phyloP scores from a whole-genome alignment of 2,329 filamentous ascomycete species.

The Pseudogymnoascus sp. region DNA sequence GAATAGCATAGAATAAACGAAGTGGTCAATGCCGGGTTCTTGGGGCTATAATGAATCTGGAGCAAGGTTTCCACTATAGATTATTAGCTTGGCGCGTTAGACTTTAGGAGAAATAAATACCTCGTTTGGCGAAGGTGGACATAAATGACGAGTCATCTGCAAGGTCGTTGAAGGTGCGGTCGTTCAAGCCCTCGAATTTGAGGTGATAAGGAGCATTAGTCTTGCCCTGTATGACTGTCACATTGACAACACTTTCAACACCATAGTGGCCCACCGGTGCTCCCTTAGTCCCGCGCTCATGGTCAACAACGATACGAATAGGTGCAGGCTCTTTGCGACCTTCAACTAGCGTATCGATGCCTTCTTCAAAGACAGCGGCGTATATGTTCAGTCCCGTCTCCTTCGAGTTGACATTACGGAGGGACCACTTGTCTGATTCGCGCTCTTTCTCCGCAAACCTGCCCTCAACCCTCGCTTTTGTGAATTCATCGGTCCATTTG shows the following conservation, averaged over 20 bases:
- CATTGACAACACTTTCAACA: slow-evolving; percentile 62
- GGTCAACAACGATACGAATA: slow-evolving; percentile 66
- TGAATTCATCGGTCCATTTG: slow-evolving; percentile 75
- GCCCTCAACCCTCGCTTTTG: slow-evolving; percentile 77
- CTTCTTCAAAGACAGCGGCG: slow-evolving; percentile 66
- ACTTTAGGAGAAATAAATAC: slow-evolving; percentile 38
- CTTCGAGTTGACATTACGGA: slow-evolving; percentile 59
- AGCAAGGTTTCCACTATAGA: slow-evolving; percentile 61
- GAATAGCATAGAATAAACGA: slow-evolving; percentile 70
- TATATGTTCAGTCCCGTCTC: slow-evolving; percentile 53
- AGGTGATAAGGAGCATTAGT: slow-evolving; percentile 46
- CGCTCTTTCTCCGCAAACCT: slow-evolving; percentile 78
- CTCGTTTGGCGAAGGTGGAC: slow-evolving; percentile 63
- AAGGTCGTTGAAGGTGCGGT: slow-evolving; percentile 65
- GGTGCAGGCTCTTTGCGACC: slow-evolving; percentile 60
- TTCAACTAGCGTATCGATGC: slow-evolving; percentile 51
- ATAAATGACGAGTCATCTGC: slow-evolving; percentile 66
- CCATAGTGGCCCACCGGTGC: slow-evolving; percentile 60
- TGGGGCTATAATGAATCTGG: slow-evolving; percentile 59
- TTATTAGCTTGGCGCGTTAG: slow-evolving; percentile 28
- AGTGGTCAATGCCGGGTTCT: slow-evolving; percentile 55
- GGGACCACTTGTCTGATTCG: slow-evolving; percentile 71
- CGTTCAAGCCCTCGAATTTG: slow-evolving; percentile 58
- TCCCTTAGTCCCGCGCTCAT: slow-evolving; percentile 57
- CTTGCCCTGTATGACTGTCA: slow-evolving; percentile 44